Evolutionary conservation across 2,329 filamentous ascomycete genomes (phyloP).

Genomic region (Colletotrichum melonis): DNA sequence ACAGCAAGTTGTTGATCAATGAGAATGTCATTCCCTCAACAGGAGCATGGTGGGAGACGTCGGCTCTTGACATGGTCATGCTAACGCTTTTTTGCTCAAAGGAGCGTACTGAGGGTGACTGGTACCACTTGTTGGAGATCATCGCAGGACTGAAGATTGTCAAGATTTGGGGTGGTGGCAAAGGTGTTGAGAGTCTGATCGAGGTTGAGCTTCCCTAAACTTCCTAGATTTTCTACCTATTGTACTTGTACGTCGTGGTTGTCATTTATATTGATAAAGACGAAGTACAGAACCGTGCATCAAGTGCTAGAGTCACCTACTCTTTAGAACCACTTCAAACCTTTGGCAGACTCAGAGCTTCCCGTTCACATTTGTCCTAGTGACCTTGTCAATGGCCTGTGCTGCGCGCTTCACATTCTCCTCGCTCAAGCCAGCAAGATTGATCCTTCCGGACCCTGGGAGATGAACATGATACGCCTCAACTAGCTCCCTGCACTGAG

Average conservation of each 20-base stretch:
- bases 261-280: too few relatives aligned
- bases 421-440: conserved; percentile 14
- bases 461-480: conserved; percentile 10
- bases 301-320: too few relatives aligned
- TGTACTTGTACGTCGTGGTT: too few relatives aligned
- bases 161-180: conserved; percentile 23
- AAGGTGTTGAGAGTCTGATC: too few relatives aligned
- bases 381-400: conserved; percentile 10
- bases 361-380: background rate
- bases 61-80: conserved; percentile 53
- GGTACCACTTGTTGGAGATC: conserved; percentile 45
- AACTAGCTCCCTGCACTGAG: conserved; percentile 12
- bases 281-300: too few relatives aligned
- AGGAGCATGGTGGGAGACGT: conserved; percentile 49
- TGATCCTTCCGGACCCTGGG: conserved; percentile 19
- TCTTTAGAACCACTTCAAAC: too few relatives aligned
- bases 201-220: too few relatives aligned
- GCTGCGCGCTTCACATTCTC: conserved; percentile 12
- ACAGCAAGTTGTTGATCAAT: conserved; percentile 47
- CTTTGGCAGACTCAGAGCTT: background rate
- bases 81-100: conserved; percentile 44
- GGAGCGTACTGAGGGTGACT: conserved; percentile 51
- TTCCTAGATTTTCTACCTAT: too few relatives aligned
- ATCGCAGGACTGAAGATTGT: conserved; percentile 47
- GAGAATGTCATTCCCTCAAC: conserved; percentile 46